Evolutionary conservation across 2,329 filamentous ascomycete species (phyloP), one percentile per base, ranked within the genome.

Genomic region (Knufia fluminis): DNA sequence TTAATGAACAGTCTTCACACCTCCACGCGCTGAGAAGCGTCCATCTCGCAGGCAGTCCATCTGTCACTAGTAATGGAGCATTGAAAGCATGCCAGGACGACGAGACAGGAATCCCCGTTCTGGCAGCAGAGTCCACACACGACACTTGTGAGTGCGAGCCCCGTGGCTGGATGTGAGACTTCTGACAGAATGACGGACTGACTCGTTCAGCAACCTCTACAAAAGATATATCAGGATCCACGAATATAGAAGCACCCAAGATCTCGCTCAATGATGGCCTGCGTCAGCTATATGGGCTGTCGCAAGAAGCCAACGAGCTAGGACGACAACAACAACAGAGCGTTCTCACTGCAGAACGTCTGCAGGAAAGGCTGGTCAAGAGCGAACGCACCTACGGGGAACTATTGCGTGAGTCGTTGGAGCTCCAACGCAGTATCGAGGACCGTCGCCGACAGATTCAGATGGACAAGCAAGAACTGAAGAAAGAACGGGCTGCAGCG

Each of bases 391-490:
- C 42, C 12, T 35, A 33, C 10, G 42, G 42, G 3, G 42, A 46
- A 35, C 10, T 33, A n/a, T 23, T 46, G 42, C 42, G 42, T 35
- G 17, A 46, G 17, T 46, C 42, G 17, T 17, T 46, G 28, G 17
- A 46, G 28, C 17, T 46, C 24, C 42, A 46, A 23, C 42, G 28
- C n/a, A 35, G 26, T 19, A 46, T 46, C 16, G 26, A 46, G 24
- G 42, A 46, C 12, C 24, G 42, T 14, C 42, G 42, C 28, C 16
- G 33, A 17, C 42, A 46, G 24, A 46, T 33, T 23, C 26, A 23
- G 17, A 46, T 46, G 8, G 42, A 46, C 14, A 32, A 46, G 24
- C 42, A 46, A 46, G 26, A 46, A 16, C 31, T 46, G 42, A 26
- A 46, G 10, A 35, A 17, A 22, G 42, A 46, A 23, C 24, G 28